phyloP scores from a whole-genome alignment of 192 early-diverging fungal genomes.

The Jimgerdemannia flammicorona region DNA sequence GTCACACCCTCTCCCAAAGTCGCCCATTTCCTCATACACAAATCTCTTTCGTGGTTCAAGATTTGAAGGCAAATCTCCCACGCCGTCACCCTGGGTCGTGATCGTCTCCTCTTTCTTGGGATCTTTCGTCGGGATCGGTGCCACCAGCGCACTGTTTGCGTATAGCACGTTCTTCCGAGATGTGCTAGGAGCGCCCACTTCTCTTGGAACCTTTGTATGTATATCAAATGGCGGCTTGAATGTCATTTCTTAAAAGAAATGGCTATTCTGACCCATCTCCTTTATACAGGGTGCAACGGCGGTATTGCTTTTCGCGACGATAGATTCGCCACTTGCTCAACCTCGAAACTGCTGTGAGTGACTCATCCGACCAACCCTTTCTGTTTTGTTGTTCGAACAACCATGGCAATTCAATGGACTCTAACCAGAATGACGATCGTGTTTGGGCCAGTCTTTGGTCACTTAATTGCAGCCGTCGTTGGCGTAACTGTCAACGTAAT shows the following conservation, averaged over 20 bases:
- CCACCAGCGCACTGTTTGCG: constrained; percentile 22
- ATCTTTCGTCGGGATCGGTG: constrained; percentile 31
- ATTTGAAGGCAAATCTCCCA: constrained; percentile 8
- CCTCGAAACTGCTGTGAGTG: constrained; percentile 38
- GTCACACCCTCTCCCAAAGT: background rate
- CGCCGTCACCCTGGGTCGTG: constrained; percentile 10
- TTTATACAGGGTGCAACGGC: constrained; percentile 52
- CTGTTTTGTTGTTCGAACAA: constrained; percentile 2
- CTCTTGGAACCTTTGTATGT: background rate
- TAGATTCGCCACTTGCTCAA: constrained; percentile 58
- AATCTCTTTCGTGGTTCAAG: background rate
- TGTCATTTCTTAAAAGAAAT: background rate
- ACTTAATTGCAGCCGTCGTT: constrained; percentile 38
- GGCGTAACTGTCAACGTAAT: constrained; percentile 35
- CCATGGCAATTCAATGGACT: too few species aligned
- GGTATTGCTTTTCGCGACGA: constrained; percentile 56
- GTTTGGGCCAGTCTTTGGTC: constrained; percentile 23
- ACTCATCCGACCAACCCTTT: background rate
- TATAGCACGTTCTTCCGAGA: constrained; percentile 11
- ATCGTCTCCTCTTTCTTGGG: constrained; percentile 33
- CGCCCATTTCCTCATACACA: background rate
- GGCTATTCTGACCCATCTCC: background rate
- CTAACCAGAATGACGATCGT: background rate
- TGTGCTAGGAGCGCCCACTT: background rate
- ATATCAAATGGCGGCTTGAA: background rate